Percentiles rank a stretch among this genome's conserved stretches.
Conservation (phyloP, 2,329 filamentous ascomycete genomes). For the Aureobasidium leucospermi region DNA sequence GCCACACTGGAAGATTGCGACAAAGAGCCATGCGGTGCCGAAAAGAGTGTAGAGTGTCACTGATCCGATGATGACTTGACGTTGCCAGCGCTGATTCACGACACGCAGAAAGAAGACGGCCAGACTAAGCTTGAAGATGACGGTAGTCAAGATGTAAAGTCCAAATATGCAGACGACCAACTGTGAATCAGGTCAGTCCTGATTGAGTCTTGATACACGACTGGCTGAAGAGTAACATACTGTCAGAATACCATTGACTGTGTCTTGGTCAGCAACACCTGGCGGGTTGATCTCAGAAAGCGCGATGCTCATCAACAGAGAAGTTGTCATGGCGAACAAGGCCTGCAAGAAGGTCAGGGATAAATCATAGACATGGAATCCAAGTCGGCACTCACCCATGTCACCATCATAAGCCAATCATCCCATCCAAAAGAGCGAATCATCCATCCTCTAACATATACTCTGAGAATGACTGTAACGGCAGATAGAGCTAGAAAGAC, state of each 20-base stretch:
- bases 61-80: slow-evolving; percentile 22
- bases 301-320: neutral
- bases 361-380: neutral
- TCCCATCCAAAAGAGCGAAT: slow-evolving; percentile 38
- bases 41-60: slow-evolving; percentile 25
- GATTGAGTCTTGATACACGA: neutral
- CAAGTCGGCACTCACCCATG: slow-evolving; percentile 26
- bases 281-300: neutral
- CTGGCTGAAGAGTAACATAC: neutral
- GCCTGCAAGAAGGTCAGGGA: neutral
- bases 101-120: slow-evolving; percentile 40
- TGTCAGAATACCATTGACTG: neutral
- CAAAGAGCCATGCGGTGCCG: slow-evolving; percentile 28
- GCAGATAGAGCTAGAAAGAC: slow-evolving; percentile 31
- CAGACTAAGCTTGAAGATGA: slow-evolving; percentile 39
- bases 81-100: slow-evolving; percentile 33
- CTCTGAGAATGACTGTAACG: slow-evolving; percentile 31
- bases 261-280: neutral
- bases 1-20: slow-evolving; percentile 28
- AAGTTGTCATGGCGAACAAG: neutral
- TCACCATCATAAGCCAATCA: slow-evolving; percentile 34
- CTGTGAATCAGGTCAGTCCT: slow-evolving; percentile 12
- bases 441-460: slow-evolving; percentile 33
- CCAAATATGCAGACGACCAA: slow-evolving; percentile 28
- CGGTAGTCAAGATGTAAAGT: slow-evolving; percentile 35